Conservation (phyloP, 306 rosid genomes). For the Styphnolobium japonicum region DNA sequence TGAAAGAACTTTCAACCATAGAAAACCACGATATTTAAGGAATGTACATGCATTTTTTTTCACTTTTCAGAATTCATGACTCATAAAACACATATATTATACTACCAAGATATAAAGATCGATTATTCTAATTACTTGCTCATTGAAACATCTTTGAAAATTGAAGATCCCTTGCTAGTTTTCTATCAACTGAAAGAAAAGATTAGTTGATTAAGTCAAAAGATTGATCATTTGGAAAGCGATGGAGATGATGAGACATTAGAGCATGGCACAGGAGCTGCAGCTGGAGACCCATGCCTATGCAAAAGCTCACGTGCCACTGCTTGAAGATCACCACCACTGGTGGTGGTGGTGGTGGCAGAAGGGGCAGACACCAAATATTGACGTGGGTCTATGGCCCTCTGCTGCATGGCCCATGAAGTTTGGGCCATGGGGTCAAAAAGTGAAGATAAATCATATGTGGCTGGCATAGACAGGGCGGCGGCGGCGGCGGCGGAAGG, state of each 20-base stretch:
- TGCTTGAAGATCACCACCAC: conserved; percentile 46
- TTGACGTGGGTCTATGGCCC: conserved; percentile 52
- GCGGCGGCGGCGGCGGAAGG: conserved; percentile 37
- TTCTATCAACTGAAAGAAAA: conserved; percentile 22
- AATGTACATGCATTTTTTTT: no score
- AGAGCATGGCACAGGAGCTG: conserved; percentile 31
- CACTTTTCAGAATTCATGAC: no score
- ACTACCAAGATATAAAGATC: no score
- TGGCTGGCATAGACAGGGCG: conserved; percentile 24
- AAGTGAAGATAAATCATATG: conserved; percentile 60
- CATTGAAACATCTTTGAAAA: conserved; percentile 19
- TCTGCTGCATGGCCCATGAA: conserved; percentile 62
- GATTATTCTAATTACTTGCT: conserved; percentile 26
- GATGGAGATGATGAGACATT: conserved; percentile 44
- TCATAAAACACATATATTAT: no score
- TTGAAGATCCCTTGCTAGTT: conserved; percentile 11
- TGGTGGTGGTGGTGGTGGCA: not conserved
- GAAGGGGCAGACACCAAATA: conserved; percentile 25
- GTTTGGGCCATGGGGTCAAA: conserved; percentile 63
- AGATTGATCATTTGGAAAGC: conserved; percentile 43
- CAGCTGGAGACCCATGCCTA: conserved; percentile 43
- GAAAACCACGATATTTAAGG: no score
- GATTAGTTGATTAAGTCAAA: not conserved
- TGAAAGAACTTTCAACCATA: not conserved
- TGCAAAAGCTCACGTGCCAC: conserved; percentile 60